Conservation (phyloP, 208 protist genomes). For the Leptomonas pyrrhocoris region DNA sequence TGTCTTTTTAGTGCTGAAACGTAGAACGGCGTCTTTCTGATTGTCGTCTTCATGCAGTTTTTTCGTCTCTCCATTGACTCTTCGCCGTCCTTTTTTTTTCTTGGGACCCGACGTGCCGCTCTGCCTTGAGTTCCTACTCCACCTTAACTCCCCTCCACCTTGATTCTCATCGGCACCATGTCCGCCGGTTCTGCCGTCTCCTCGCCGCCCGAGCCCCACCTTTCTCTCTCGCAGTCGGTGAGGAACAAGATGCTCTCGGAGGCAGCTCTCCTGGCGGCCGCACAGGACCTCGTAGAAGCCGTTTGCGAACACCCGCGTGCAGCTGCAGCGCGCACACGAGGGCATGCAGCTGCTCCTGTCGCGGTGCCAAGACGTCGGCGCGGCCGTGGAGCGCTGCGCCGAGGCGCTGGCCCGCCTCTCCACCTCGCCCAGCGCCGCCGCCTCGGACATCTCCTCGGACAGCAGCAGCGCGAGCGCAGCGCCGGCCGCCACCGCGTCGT, state of each 20-base stretch:
- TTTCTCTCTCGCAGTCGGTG: not conserved
- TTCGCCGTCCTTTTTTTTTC: too few species aligned
- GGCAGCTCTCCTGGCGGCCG: not conserved
- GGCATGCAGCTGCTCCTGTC: conserved; percentile 6
- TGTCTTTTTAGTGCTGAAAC: too few species aligned
- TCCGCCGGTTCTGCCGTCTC: not conserved
- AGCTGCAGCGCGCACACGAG: not conserved
- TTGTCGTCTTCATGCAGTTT: too few species aligned
- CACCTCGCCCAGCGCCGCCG: not conserved
- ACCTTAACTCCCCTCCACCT: too few species aligned
- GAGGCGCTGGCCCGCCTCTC: conserved; percentile 1
- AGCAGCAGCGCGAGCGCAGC: not conserved
- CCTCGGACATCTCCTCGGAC: not conserved
- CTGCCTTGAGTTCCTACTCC: too few species aligned
- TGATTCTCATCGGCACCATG: not conserved
- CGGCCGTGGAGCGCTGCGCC: conserved; percentile 6
- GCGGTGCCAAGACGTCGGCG: not conserved
- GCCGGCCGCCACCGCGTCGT: not conserved
- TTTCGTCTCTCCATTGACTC: not conserved
- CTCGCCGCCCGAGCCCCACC: not conserved
- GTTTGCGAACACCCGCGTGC: not conserved
- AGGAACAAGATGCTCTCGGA: not conserved
- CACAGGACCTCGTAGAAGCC: not conserved
- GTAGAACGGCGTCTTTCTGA: too few species aligned
- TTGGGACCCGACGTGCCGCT: too few species aligned